phyloP scores from a whole-genome alignment of 495 filamentous ascomycete species.

The Chaetomium tenue region DNA sequence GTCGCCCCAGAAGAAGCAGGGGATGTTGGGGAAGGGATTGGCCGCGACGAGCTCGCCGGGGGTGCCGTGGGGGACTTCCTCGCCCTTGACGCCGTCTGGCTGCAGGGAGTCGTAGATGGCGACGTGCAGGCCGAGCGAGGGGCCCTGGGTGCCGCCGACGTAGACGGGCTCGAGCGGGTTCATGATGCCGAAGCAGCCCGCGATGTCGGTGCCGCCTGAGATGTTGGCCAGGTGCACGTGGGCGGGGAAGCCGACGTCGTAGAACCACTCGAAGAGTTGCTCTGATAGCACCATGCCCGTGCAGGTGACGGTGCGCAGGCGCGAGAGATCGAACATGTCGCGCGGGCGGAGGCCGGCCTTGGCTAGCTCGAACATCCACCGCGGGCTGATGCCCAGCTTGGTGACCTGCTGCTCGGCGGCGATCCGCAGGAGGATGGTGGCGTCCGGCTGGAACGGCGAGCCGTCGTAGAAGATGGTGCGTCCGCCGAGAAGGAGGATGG shows the following conservation, averaged over 20 bases:
- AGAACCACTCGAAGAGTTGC: constrained; percentile 77
- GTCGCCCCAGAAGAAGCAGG: constrained; percentile 69
- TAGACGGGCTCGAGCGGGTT: constrained; percentile 72
- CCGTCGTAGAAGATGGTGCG: constrained; percentile 71
- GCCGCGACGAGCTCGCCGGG: constrained; percentile 73
- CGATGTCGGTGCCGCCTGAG: constrained; percentile 74
- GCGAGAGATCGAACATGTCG: constrained; percentile 58
- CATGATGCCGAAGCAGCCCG: constrained; percentile 65
- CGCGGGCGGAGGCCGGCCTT: constrained; percentile 58
- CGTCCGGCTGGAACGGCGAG: constrained; percentile 67
- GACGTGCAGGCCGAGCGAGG: constrained; percentile 61
- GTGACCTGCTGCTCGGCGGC: constrained; percentile 58
- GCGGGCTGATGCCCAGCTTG: constrained; percentile 67
- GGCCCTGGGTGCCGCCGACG: constrained; percentile 66
- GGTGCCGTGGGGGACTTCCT: constrained; percentile 55
- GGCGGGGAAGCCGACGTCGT: constrained; percentile 69
- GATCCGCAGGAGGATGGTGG: constrained; percentile 57
- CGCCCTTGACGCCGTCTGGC: constrained; percentile 49
- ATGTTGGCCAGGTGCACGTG: constrained; percentile 67
- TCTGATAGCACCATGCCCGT: constrained; percentile 80
- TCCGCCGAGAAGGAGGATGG: constrained; percentile 54
- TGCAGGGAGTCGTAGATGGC: constrained; percentile 66
- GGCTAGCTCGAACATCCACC: constrained; percentile 68
- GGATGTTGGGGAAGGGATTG: constrained; percentile 68
- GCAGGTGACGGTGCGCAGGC: constrained; percentile 57